phyloP scores from a whole-genome alignment of 2,329 filamentous ascomycete genomes.

The Talaromyces sp. region DNA sequence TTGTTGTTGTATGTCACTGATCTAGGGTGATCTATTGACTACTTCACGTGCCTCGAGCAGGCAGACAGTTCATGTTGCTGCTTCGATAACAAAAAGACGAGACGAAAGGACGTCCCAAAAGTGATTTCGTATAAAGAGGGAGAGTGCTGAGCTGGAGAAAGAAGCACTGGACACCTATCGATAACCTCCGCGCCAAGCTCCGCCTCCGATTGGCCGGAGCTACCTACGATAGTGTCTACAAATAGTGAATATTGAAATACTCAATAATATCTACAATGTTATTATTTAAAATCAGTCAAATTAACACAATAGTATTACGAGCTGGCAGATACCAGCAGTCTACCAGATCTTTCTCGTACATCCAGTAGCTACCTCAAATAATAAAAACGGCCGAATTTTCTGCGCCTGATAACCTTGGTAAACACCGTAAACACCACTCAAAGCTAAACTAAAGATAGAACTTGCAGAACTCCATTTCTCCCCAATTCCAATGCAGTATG shows the following conservation, averaged over 20 bases:
- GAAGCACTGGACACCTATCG: constrained; percentile 27
- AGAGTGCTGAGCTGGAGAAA: background rate
- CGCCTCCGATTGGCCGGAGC: constrained; percentile 9
- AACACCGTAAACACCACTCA: background rate
- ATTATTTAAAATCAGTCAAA: background rate
- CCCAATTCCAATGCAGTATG: constrained; percentile 7
- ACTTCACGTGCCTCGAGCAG: background rate
- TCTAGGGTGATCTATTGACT: background rate
- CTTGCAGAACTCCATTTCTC: constrained; percentile 3
- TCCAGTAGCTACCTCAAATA: background rate
- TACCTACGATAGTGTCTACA: background rate
- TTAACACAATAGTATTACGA: background rate
- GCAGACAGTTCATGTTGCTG: background rate
- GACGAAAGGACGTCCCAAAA: background rate
- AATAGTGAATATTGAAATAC: no score
- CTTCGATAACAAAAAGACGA: background rate
- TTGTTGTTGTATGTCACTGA: background rate
- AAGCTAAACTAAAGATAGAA: background rate
- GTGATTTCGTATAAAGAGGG: background rate
- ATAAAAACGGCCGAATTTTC: background rate
- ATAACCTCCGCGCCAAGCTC: constrained; percentile 7
- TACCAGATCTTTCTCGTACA: background rate
- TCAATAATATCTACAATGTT: background rate
- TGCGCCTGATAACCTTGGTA: background rate
- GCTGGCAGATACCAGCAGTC: background rate